phyloP scores from a whole-genome alignment of 495 filamentous ascomycete species.

The Daldinia concentrica region DNA sequence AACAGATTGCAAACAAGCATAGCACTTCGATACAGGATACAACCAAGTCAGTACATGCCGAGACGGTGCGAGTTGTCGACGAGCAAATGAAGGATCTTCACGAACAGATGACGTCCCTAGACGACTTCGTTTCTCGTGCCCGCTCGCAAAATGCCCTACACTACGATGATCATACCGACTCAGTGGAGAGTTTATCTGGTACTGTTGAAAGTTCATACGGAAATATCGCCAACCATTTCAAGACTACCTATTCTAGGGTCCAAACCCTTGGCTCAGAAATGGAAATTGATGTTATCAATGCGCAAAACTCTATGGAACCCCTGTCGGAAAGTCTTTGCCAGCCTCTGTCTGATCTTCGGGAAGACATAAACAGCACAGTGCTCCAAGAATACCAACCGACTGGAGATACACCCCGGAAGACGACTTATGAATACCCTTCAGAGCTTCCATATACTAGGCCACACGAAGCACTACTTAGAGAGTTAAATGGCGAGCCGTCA shows the following conservation, averaged over 20 bases:
- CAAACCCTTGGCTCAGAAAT: conserved; percentile 71
- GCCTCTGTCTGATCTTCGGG: conserved; percentile 74
- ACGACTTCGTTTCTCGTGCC: conserved; percentile 88
- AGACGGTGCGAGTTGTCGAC: conserved; percentile 89
- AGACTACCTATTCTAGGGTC: conserved; percentile 67
- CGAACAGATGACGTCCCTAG: conserved; percentile 84
- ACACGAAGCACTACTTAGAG: conserved; percentile 72
- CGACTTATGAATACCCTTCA: conserved; percentile 77
- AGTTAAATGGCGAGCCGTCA: conserved; percentile 56
- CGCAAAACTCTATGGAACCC: conserved; percentile 65
- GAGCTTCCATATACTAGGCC: conserved; percentile 77
- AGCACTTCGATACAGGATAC: conserved; percentile 80
- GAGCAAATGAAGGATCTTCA: conserved; percentile 88
- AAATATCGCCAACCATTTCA: conserved; percentile 71
- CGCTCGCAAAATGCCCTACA: conserved; percentile 81
- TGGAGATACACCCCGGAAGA: conserved; percentile 84
- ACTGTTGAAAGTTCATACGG: conserved; percentile 76
- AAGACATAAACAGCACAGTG: conserved; percentile 65
- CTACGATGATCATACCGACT: conserved; percentile 69
- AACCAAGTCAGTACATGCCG: conserved; percentile 88
- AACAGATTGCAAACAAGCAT: conserved; percentile 76
- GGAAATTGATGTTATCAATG: conserved; percentile 57
- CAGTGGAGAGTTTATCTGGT: conserved; percentile 66
- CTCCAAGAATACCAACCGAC: conserved; percentile 84
- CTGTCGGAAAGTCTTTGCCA: conserved; percentile 68